A percentile compares a stretch with the other conserved stretches of the same genome.
Conservation (phyloP, 2,329 filamentous ascomycete genomes). For the Zymoseptoria brevis region DNA sequence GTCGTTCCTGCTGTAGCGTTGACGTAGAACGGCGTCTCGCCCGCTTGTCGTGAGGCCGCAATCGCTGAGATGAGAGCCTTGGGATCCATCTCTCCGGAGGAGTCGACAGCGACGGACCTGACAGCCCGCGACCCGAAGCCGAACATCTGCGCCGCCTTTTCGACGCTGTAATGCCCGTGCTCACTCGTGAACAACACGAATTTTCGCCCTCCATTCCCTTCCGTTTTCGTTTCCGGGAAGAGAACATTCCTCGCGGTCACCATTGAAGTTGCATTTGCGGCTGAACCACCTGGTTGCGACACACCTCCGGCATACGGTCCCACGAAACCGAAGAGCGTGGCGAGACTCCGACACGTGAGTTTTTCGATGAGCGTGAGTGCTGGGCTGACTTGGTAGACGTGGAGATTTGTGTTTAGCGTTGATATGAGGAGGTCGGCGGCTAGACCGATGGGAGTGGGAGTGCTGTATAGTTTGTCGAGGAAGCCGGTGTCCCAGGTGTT, state of each 20-base stretch:
- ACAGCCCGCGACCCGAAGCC: constrained; percentile 73
- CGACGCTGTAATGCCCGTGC: constrained; percentile 89
- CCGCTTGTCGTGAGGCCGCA: constrained; percentile 52
- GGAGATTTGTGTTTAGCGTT: constrained; percentile 85
- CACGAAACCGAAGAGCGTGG: constrained; percentile 66
- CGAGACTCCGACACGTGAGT: constrained; percentile 63
- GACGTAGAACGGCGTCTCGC: constrained; percentile 82
- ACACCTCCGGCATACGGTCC: constrained; percentile 64
- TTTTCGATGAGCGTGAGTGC: constrained; percentile 85
- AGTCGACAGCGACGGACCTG: constrained; percentile 66
- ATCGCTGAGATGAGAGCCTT: constrained; percentile 57
- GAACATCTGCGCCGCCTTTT: constrained; percentile 87
- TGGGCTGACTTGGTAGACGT: constrained; percentile 90
- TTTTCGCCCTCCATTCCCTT: constrained; percentile 56
- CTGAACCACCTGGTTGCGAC: constrained; percentile 69
- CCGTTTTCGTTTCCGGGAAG: constrained; percentile 66
- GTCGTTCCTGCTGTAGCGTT: constrained; percentile 95
- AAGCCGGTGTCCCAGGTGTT: constrained; percentile 99
- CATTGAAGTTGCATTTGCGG: constrained; percentile 77
- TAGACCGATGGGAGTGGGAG: constrained; percentile 78
- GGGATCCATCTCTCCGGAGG: constrained; percentile 62
- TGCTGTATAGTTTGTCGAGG: constrained; percentile 89
- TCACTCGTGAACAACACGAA: constrained; percentile 83
- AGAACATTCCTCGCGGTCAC: constrained; percentile 81
- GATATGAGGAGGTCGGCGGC: constrained; percentile 77